Percentiles rank a stretch among this genome's conserved stretches.
These are phyloP conservation scores for Ceratobasidium papillatum DNA, from an alignment of 1,284 basidiomycete species.

Conservation along the genomic window DNA sequence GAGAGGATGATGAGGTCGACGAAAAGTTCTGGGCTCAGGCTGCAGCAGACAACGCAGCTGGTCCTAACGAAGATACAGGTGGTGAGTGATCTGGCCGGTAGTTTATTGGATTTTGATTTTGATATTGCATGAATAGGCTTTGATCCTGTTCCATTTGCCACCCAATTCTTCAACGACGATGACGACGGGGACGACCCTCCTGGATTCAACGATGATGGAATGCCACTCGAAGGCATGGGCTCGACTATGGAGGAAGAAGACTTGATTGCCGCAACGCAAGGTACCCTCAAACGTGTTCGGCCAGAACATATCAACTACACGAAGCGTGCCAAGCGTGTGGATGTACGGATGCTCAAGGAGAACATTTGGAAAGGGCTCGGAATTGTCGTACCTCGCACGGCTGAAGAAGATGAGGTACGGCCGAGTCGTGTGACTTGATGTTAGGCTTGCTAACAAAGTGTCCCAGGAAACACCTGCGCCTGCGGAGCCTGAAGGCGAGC, in stretches of 20 bases:
- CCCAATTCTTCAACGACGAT: slow-evolving; percentile 97
- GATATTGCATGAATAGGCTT: slow-evolving; percentile 47
- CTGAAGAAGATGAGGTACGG: slow-evolving; percentile 55
- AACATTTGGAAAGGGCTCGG: slow-evolving; percentile 95
- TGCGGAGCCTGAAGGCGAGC: slow-evolving; percentile 52
- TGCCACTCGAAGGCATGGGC: slow-evolving; percentile 52
- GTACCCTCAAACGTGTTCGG: slow-evolving; percentile 78
- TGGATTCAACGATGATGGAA: slow-evolving; percentile 74
- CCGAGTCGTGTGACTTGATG: neutral
- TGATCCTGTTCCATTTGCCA: slow-evolving; percentile 82
- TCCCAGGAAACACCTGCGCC: slow-evolving; percentile 15
- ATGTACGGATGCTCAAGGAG: slow-evolving; percentile 96
- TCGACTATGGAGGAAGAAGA: slow-evolving; percentile 76
- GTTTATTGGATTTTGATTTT: slow-evolving; percentile 24
- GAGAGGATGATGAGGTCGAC: slow-evolving; percentile 83
- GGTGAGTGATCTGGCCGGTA: slow-evolving; percentile 55
- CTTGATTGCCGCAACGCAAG: slow-evolving; percentile 81
- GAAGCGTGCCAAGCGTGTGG: slow-evolving; percentile 95
- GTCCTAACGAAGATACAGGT: slow-evolving; percentile 59
- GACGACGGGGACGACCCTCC: slow-evolving; percentile 83
- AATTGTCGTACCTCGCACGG: slow-evolving; percentile 64
- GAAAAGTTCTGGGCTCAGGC: slow-evolving; percentile 96
- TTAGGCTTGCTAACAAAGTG: neutral
- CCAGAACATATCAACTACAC: slow-evolving; percentile 95
- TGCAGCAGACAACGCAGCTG: slow-evolving; percentile 79